Evolutionary conservation across 2,329 filamentous ascomycete species (phyloP).

Genomic region (Colletotrichum endophyticum): DNA sequence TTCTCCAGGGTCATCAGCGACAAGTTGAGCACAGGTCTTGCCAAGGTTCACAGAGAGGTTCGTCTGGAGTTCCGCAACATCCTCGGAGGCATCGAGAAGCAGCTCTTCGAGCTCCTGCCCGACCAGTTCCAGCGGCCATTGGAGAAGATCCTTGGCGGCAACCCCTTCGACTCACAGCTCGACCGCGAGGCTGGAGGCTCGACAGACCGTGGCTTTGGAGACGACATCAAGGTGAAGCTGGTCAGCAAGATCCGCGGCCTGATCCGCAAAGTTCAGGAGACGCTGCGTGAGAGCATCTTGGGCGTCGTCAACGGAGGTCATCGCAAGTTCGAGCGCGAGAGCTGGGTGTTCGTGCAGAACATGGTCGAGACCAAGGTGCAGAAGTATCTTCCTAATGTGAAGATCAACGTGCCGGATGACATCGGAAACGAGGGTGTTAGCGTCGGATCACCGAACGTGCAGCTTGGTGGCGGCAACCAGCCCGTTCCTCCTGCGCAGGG

Average conservation of each 20-base stretch:
- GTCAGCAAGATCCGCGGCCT: slow-evolving; percentile 48
- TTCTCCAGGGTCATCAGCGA: slow-evolving; percentile 52
- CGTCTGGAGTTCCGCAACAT: slow-evolving; percentile 51
- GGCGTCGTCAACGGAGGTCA: slow-evolving; percentile 50
- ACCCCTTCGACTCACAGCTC: slow-evolving; percentile 49
- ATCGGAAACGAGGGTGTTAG: slow-evolving; percentile 52
- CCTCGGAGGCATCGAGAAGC: slow-evolving; percentile 47
- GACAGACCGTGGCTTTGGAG: slow-evolving; percentile 43
- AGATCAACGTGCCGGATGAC: slow-evolving; percentile 49
- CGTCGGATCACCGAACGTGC: slow-evolving; percentile 40
- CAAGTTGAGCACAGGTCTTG: slow-evolving; percentile 49
- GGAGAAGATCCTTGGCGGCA: slow-evolving; percentile 51
- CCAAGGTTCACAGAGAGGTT: slow-evolving; percentile 47
- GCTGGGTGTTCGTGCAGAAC: slow-evolving; percentile 50
- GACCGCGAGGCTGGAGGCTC: slow-evolving; percentile 35
- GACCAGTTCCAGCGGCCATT: slow-evolving; percentile 47
- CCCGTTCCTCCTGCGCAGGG: slow-evolving; percentile 26
- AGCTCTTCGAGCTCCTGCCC: slow-evolving; percentile 49
- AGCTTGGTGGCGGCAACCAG: slow-evolving; percentile 36
- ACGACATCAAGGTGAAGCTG: slow-evolving; percentile 49
- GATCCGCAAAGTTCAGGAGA: slow-evolving; percentile 50
- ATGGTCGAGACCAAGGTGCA: slow-evolving; percentile 52
- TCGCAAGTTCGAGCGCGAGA: slow-evolving; percentile 50
- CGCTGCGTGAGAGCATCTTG: slow-evolving; percentile 46
- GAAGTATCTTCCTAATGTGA: slow-evolving; percentile 49